phyloP scores from a whole-genome alignment of 805 yeast genomes.

The Millerozyma acaciae region DNA sequence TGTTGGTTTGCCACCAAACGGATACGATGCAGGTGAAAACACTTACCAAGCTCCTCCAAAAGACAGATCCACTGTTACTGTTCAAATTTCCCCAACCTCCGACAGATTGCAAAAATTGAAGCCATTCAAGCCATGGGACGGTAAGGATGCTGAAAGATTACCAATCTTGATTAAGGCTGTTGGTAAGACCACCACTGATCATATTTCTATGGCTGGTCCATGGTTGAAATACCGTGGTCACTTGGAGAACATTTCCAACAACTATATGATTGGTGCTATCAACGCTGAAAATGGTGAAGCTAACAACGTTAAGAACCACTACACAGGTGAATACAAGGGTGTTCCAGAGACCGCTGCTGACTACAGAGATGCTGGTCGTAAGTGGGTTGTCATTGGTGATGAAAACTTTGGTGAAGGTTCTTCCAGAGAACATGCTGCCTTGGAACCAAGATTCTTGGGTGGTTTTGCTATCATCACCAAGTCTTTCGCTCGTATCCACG shows the following conservation, averaged over 20 bases:
- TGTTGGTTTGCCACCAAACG: slow-evolving; percentile 82
- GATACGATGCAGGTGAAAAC: slow-evolving; percentile 91
- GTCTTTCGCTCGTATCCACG: slow-evolving; percentile 98
- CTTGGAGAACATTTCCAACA: slow-evolving; percentile 96
- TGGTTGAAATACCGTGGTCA: slow-evolving; percentile 99
- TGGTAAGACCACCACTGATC: slow-evolving; percentile 99
- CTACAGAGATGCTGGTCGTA: slow-evolving; percentile 89
- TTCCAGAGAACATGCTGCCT: slow-evolving; percentile 99
- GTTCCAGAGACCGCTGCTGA: slow-evolving; percentile 96
- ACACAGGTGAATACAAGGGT: slow-evolving; percentile 89
- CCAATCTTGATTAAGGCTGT: slow-evolving; percentile 94
- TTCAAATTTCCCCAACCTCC: slow-evolving; percentile 79
- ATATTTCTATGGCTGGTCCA: slow-evolving; percentile 99
- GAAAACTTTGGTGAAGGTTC: slow-evolving; percentile 99
- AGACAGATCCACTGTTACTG: slow-evolving; percentile 72
- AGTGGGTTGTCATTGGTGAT: slow-evolving; percentile 98
- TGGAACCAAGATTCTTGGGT: slow-evolving; percentile 98
- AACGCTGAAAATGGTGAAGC: slow-evolving; percentile 96
- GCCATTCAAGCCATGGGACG: slow-evolving; percentile 96
- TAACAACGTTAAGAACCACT: slow-evolving; percentile 81
- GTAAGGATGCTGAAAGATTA: slow-evolving; percentile 83
- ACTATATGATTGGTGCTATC: slow-evolving; percentile 99
- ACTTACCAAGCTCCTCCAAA: slow-evolving; percentile 97
- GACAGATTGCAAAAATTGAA: slow-evolving; percentile 94
- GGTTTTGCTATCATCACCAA: slow-evolving; percentile 96